Base-by-base conservation (phyloP, 164 flowering plant genomes). In the Aristolochia californica region DNA sequence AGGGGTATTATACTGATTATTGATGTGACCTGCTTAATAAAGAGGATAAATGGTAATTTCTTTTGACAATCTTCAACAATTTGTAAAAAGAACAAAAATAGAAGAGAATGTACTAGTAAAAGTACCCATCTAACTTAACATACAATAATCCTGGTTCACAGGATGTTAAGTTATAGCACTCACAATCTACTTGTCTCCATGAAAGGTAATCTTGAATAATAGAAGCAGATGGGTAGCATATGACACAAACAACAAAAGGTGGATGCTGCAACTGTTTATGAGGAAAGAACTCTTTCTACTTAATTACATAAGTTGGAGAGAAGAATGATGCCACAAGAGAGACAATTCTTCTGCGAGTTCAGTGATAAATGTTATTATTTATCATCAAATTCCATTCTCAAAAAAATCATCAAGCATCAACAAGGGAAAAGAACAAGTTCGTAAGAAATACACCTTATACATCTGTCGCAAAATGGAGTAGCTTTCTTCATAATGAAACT, bases 111-210 rank as follows among this genome's bases (percentile, higher is more conserved):
- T 21, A 40, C 22, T 38, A 27, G 17, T 8, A 21, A 26, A 14
- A 54, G 14, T 26, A 26, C 24, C 2, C 53, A 38, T 38, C 11
- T 51, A 20, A 24, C 22, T 8, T 43, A 18, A 1, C 1, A 21
- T 43, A 21, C 12, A 43, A 11, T 23, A 20, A 57, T 13, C 2
- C 22, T 26, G 26, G 9, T 43, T 23, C 26, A 17, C 0, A 4
- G 17, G 7, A 24, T 23, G 9, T 17, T 48, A 1, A 18, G 0
- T 2, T 5, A 47, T 10, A 22, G 26, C 27, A 83, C 90, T 81
- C 64, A 87, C 95, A 86, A 64, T 86, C 95, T 55, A 76, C 89
- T 74, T 88, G 96, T 63, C 98, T 83, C 95, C 91, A 91, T 25
- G 88, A 66, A 26, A 88, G 63, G 76, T 83, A 85, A 73, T 86